These are phyloP conservation scores for Gloeostereum incarnatum DNA, from an alignment of 768 basidiomycete species.

Conservation along the genomic window DNA sequence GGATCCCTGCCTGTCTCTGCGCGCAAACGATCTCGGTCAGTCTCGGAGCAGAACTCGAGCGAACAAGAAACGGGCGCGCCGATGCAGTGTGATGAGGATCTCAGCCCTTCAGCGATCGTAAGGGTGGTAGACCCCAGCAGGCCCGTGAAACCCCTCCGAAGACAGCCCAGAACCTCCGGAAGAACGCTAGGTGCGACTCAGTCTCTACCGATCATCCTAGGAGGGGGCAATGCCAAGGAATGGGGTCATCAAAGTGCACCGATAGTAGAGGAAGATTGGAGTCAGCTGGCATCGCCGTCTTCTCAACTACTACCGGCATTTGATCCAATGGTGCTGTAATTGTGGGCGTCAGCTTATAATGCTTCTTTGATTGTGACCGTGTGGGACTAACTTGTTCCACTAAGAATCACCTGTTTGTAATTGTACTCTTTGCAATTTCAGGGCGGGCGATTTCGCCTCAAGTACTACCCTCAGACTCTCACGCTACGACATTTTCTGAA, in stretches of 20 bases:
- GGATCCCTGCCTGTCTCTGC: constrained; percentile 9
- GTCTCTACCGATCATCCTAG: too few species aligned
- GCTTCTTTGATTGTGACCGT: too few species aligned
- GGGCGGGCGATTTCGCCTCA: too few species aligned
- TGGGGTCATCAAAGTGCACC: background rate
- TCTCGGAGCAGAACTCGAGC: constrained; percentile 9
- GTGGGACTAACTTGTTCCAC: too few species aligned
- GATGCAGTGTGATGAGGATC: constrained; percentile 10
- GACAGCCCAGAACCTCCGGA: constrained; percentile 10
- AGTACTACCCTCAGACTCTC: too few species aligned
- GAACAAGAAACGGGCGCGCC: constrained; percentile 15
- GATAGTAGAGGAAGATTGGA: constrained; percentile 33
- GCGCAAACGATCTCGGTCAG: constrained; percentile 29
- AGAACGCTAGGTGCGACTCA: constrained; percentile 10
- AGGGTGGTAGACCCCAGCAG: constrained; percentile 21
- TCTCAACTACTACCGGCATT: constrained; percentile 10
- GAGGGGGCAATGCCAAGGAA: background rate
- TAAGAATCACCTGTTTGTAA: too few species aligned
- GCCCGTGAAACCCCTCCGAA: constrained; percentile 32
- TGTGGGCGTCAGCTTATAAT: too few species aligned
- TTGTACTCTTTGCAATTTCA: too few species aligned
- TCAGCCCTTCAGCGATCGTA: too few species aligned
- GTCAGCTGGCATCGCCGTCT: constrained; percentile 13
- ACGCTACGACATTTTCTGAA: too few species aligned
- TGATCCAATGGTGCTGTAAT: constrained; percentile 10